Base-by-base conservation (phyloP, 2,329 filamentous ascomycete genomes). In the Alternaria rosae region DNA sequence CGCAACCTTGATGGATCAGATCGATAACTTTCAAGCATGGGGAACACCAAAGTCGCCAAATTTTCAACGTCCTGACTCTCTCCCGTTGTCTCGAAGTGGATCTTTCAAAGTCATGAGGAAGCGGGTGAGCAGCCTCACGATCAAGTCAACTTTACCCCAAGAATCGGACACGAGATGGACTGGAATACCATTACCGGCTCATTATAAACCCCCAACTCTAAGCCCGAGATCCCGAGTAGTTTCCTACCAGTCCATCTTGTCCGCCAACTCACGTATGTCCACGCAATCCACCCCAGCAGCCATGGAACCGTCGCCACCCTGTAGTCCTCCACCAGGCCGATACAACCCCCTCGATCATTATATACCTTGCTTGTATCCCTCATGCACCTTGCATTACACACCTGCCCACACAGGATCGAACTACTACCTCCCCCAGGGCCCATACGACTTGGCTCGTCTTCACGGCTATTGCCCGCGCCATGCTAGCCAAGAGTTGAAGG, bases 341-440 rank as follows among this genome's bases (percentile, higher is more conserved):
- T 76, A 77, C 61, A 71, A 76, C 44, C 70, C 70, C 10, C 68
- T 78, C 5, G 59, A 71, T 9, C 67, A 78, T 54, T 75, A 75
- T 47, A 58, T 76, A 54, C 74, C 76, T n/a, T 78, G 76, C 53
- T 47, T 74, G 6, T 58, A 67, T 44, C 59, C 65, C 9, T 57
- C 61, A 45, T 78, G 76, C 53, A 62, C 57, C 13, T 59, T 65
- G 15, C 71, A 75, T 54, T 77, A 75, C 53, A 72, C 72, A 9
- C 52, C 66, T 38, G 51, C 65, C 1, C 63, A 68, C 13, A 57
- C 72, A 5, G 74, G 74, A 8, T 70, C 69, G 4, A 75, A 70
- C 7, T 78, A 73, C 63, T 73, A 76, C 64, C 59, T 64, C 6
- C 64, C 70, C 2, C 72, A 75, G 41, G 64, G 63, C n/a, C 73